phyloP scores from a whole-genome alignment of 2,329 filamentous ascomycete genomes.

The Cadophora sp. region DNA sequence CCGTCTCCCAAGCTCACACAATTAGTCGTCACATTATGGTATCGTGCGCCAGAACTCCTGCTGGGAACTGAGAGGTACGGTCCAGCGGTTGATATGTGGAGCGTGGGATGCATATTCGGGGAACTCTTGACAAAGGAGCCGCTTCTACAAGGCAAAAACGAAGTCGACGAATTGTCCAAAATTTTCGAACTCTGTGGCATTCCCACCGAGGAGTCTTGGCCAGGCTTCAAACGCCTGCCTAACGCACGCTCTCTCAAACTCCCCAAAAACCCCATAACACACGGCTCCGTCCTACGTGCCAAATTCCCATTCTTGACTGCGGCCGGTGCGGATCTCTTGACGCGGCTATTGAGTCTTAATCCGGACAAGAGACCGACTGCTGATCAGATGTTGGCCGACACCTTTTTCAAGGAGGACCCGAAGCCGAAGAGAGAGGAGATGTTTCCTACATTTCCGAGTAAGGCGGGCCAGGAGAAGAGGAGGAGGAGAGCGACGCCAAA shows the following conservation, averaged over 20 bases:
- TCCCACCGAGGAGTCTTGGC: conserved; percentile 84
- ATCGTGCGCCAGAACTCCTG: conserved; percentile 88
- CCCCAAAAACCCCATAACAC: conserved; percentile 53
- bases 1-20: conserved; percentile 83
- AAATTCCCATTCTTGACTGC: conserved; percentile 83
- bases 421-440: conserved; percentile 88
- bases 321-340: conserved; percentile 74
- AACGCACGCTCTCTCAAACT: conserved; percentile 83
- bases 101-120: conserved; percentile 92
- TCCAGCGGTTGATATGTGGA: conserved; percentile 90
- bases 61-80: conserved; percentile 81
- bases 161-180: conserved; percentile 86
- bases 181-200: conserved; percentile 92
- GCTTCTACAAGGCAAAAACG: conserved; percentile 85
- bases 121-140: conserved; percentile 87
- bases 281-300: conserved; percentile 67
- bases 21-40: conserved; percentile 97
- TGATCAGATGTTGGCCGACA: conserved; percentile 75
- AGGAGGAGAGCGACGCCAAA: conserved; percentile 77
- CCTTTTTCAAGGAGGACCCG: conserved; percentile 89
- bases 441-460: conserved; percentile 97
- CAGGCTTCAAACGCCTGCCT: conserved; percentile 82
- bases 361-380: conserved; percentile 75
- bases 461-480: conserved; percentile 88
- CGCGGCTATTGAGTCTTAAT: conserved; percentile 74